Evolutionary conservation across 148 eudicot species (phyloP).

Genomic region (Agrostemma githago): DNA sequence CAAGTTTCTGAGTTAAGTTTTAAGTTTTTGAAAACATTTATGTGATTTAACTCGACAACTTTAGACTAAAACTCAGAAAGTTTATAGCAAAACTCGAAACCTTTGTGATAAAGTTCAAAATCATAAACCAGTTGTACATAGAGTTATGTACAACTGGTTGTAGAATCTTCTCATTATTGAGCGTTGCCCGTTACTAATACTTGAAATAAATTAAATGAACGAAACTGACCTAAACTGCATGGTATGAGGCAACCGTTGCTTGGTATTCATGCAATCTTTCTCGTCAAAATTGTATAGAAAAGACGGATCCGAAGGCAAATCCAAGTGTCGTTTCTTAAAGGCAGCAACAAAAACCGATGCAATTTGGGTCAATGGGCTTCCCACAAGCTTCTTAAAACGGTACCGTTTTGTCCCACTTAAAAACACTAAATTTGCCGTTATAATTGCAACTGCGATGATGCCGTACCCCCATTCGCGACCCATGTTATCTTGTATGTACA

Average conservation of each 20-base stretch:
- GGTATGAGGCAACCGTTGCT: constrained; percentile 67
- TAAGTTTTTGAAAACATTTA: too few relatives aligned
- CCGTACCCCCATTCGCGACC: constrained; percentile 56
- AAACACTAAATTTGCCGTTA: constrained; percentile 29
- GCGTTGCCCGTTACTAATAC: too few relatives aligned
- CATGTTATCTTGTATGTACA: constrained; percentile 49
- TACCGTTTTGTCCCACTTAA: constrained; percentile 34
- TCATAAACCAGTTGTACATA: too few relatives aligned
- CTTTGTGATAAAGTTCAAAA: too few relatives aligned
- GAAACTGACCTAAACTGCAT: constrained; percentile 62
- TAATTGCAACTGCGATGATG: constrained; percentile 36
- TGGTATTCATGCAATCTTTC: constrained; percentile 31
- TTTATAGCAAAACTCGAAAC: too few relatives aligned
- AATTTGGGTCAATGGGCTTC: constrained; percentile 45
- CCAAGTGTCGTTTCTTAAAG: constrained; percentile 34
- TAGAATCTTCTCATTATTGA: too few relatives aligned
- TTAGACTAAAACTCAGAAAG: too few relatives aligned
- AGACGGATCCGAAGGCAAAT: constrained; percentile 34
- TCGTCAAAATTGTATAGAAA: constrained; percentile 31
- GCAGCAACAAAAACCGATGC: constrained; percentile 41
- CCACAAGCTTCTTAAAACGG: constrained; percentile 43
- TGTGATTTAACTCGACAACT: too few relatives aligned
- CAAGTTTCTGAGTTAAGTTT: too few relatives aligned
- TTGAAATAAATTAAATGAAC: too few relatives aligned
- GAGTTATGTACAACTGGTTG: too few relatives aligned